Base-by-base conservation (phyloP, 2,329 filamentous ascomycete genomes). In the Colletotrichum eremochloae region DNA sequence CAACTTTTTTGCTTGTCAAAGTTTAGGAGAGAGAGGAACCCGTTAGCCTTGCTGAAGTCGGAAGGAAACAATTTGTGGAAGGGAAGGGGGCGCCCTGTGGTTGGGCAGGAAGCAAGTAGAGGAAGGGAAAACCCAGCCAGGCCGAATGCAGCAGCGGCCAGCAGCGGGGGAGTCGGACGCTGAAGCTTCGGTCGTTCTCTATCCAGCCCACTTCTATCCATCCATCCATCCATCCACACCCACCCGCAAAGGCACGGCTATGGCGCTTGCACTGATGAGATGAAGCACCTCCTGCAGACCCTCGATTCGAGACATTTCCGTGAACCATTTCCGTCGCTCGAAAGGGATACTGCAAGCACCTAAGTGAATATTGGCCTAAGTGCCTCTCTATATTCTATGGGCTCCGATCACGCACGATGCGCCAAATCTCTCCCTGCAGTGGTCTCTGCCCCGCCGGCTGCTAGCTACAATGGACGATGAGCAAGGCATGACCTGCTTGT, bases 71-170 rank as follows among this genome's bases (percentile, higher is more conserved):
- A 71, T 57, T 57, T 69, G 70, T 70, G 70, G 67, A 71, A 65
- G 56, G 46, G 44, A 57, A 68, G 61, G 67, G 58, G 70, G 55
- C 8, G 15, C 44, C 67, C 44, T 68, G 64, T 67, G 70, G 70
- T 73, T 73, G 70, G 70, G 70, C 61, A 71, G 70, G 58, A 72
- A 72, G 62, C 40, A 46, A 67, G 56, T 71, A 56, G 66, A 64
- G 31, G 48, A 71, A 71, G 68, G 57, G 64, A 68, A 67, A 57
- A 46, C 66, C 65, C 46, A 63, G 65, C 36, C 36, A 48, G 53
- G 69, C 69, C 69, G 58, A 72, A 63, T 52, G 65, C 65, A 38
- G 68, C 65, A 68, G 52, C 64, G 63, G 56, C 56, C 50, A 62
- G 64, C 60, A 55, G 69, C 69, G 58, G 69, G 58, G 58, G 69